phyloP scores from a whole-genome alignment of 495 filamentous ascomycete species.

The Saxophila tyrrhenica region DNA sequence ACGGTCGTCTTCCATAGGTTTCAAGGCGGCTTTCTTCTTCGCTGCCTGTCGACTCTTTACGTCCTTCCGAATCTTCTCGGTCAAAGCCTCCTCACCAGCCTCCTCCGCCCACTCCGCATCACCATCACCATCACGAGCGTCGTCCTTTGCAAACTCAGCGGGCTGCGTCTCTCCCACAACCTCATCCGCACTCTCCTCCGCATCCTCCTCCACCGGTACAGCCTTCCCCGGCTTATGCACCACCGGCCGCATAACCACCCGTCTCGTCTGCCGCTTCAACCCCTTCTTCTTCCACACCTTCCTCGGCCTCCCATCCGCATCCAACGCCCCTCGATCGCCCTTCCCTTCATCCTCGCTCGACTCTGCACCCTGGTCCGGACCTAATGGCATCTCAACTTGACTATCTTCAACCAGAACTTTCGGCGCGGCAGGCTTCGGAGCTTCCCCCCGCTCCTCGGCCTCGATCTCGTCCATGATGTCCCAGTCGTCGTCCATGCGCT shows the following conservation, averaged over 20 bases:
- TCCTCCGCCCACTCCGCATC: too few relatives aligned
- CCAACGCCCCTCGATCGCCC: conserved; percentile 17
- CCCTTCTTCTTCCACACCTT: conserved; percentile 84
- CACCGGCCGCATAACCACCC: conserved; percentile 46
- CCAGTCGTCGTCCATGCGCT: conserved; percentile 42
- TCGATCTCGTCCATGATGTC: conserved; percentile 78
- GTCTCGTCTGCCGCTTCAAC: conserved; percentile 72
- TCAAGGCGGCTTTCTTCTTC: conserved; percentile 24
- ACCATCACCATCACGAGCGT: not conserved
- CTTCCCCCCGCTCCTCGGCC: conserved; percentile 31
- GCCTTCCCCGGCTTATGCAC: conserved; percentile 20
- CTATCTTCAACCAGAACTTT: conserved; percentile 51
- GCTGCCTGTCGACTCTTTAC: not conserved
- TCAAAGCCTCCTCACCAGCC: too few relatives aligned
- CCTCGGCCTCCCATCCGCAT: conserved; percentile 37
- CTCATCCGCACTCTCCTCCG: conserved; percentile 27
- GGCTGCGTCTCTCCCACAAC: conserved; percentile 18
- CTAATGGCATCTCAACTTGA: conserved; percentile 43
- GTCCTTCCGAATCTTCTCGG: too few relatives aligned
- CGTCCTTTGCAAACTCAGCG: not conserved
- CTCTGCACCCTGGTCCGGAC: conserved; percentile 48
- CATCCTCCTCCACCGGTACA: conserved; percentile 4
- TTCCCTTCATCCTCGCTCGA: conserved; percentile 37
- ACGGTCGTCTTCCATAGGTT: conserved; percentile 27
- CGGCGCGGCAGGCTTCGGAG: conserved; percentile 5